A percentile compares a stretch with the other conserved stretches of the same genome.
Evolutionary conservation across 73 alveolate species (phyloP).

Genomic region (Urostyla sp.): DNA sequence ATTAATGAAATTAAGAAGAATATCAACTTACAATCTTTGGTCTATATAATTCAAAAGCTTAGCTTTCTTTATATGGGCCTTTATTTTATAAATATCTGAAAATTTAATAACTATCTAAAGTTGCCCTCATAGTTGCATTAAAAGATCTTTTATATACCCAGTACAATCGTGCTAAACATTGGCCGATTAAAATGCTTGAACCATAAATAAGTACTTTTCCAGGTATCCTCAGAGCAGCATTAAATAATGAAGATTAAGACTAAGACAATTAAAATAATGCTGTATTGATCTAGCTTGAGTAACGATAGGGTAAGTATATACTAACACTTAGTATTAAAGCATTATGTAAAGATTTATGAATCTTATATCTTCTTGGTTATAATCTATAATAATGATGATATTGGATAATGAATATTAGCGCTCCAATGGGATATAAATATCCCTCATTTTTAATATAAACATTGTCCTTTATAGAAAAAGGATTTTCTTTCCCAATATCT

Average conservation of each 20-base stretch:
- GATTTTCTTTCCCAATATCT: conserved; percentile 41
- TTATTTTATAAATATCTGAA: not conserved
- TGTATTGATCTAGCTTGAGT: conserved; percentile 17
- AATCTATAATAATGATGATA: conserved; percentile 20
- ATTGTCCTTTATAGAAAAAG: conserved; percentile 47
- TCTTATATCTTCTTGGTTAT: conserved; percentile 35
- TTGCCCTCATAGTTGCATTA: conserved; percentile 36
- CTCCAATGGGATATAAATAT: not conserved
- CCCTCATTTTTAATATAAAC: not conserved
- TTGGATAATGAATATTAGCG: not conserved
- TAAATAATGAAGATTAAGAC: conserved; percentile 1
- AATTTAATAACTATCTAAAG: not conserved
- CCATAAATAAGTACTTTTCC: conserved; percentile 26
- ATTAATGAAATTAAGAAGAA: too few relatives aligned
- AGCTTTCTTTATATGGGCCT: not conserved
- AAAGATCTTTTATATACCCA: conserved; percentile 48
- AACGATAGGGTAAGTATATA: conserved; percentile 34
- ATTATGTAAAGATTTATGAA: conserved; percentile 33
- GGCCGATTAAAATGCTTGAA: conserved; percentile 33
- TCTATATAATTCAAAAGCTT: conserved; percentile 27
- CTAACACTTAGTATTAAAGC: not conserved
- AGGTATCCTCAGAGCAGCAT: conserved; percentile 9
- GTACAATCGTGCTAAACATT: conserved; percentile 39
- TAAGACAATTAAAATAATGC: conserved; percentile 1
- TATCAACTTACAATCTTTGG: conserved; percentile 45